These are phyloP conservation scores for Eucalyptus regnans DNA, from an alignment of 345 rosid genomes.

Conservation along the genomic window DNA sequence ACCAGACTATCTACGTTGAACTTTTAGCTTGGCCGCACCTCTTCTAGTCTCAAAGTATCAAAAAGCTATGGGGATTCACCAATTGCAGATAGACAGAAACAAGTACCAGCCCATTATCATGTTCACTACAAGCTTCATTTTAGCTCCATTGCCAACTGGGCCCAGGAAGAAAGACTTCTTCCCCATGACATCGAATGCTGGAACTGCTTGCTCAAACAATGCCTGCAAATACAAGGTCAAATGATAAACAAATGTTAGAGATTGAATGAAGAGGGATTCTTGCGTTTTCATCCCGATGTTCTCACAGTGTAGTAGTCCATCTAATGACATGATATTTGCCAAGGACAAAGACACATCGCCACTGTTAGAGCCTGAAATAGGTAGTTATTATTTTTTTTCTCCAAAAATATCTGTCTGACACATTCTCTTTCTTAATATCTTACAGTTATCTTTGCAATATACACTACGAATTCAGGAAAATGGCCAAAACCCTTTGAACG, in stretches of 20 bases:
- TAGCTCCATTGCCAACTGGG: conserved; percentile 88
- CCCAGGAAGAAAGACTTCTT: conserved; percentile 88
- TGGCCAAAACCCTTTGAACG: background rate
- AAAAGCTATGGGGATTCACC: background rate
- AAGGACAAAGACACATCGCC: background rate
- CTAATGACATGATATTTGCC: background rate
- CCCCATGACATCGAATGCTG: conserved; percentile 79
- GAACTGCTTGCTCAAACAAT: conserved; percentile 58
- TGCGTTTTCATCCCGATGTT: background rate
- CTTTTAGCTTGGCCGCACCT: background rate
- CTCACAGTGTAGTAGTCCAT: background rate
- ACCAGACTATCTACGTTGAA: background rate
- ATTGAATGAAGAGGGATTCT: background rate
- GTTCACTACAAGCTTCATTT: conserved; percentile 91
- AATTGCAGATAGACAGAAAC: background rate
- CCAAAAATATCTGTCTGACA: background rate
- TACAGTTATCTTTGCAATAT: background rate
- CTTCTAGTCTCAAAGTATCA: background rate
- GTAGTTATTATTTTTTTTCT: background rate
- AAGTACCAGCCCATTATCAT: conserved; percentile 96
- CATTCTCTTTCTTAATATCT: background rate
- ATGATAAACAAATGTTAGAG: background rate
- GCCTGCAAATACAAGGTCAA: conserved; percentile 16
- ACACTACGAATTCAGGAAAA: background rate
- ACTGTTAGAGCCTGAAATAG: background rate